Evolutionary conservation across 768 basidiomycete species (phyloP), one percentile per base, ranked within the genome.

Genomic region (Trametes elegans): DNA sequence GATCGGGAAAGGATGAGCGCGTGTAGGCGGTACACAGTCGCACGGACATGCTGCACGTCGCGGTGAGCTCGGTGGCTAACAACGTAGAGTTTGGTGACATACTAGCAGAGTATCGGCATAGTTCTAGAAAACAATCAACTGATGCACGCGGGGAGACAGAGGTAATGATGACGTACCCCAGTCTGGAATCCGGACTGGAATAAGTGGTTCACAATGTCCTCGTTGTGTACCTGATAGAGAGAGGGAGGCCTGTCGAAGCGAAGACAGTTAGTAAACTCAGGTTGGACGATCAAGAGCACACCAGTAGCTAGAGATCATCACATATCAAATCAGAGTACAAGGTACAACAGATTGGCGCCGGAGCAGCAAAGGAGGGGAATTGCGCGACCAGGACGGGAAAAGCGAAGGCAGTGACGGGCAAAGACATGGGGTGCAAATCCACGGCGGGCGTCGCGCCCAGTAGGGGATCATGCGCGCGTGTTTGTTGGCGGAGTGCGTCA

Each of bases 1-100:
- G 92, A 93, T 49, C 87, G 86, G 57, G 91, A 90, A 58, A 95
- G 77, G 61, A 94, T 86, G 70, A 95, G 88, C 59, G 87, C 83
- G 73, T 93, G 89, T 31, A 92, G 80, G 50, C 83, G 82, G 70
- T 90, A 92, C 57, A 78, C 75, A 70, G 81, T 81, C 76, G 86
- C 82, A 66, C 84, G 81, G 53, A 88, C 83, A 74, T 88, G 87
- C 87, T 90, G 65, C 29, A 55, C 18, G 62, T 53, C 44, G 51
- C 13, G 31, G 19, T 11, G 36, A 9, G 36, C 40, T 16, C 13
- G 7, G 34, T 23, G 21, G 8, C 26, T 14, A 18, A 53, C 48
- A 29, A 48, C 14, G 41, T 44, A 46, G 47, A 57, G 38, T n/a
- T n/a, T n/a, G n/a, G n/a, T n/a, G n/a, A 50, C 46, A 43, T 54